Conservation (phyloP, 2,329 filamentous ascomycete species). For the Pyricularia sp. region DNA sequence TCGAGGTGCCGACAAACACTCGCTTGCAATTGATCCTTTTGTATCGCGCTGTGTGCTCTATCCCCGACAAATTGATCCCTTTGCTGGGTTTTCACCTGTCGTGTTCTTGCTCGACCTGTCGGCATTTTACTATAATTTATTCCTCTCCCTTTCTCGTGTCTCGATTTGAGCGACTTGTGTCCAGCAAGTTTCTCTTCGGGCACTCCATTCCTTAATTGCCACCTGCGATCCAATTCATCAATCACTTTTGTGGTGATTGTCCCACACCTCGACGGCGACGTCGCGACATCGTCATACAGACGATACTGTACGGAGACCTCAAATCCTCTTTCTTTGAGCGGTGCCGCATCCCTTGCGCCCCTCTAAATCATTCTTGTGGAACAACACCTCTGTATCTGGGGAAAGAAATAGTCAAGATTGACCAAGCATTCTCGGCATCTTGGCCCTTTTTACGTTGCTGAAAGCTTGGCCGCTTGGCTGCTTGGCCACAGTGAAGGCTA, state of each 20-base stretch:
- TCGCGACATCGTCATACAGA: neutral
- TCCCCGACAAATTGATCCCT: neutral
- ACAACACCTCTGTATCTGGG: neutral
- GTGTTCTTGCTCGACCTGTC: neutral
- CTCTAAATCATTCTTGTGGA: neutral
- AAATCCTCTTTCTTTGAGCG: neutral
- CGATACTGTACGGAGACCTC: neutral
- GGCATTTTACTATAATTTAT: neutral
- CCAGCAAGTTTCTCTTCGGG: neutral
- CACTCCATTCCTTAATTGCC: neutral
- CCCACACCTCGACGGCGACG: neutral
- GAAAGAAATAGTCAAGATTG: neutral
- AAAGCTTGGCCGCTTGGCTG: neutral
- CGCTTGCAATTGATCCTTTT: neutral
- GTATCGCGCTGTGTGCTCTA: neutral
- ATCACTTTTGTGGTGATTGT: no score
- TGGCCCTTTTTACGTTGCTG: neutral
- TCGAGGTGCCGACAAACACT: neutral
- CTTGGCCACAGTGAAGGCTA: neutral
- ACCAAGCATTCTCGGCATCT: constrained; percentile 2
- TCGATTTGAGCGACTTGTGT: neutral
- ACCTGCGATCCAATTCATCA: neutral
- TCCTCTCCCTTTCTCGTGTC: neutral
- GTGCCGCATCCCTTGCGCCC: neutral
- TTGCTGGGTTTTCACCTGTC: neutral